Base-by-base conservation (phyloP, 1,284 basidiomycete species). In the Cystobasidium sp. region DNA sequence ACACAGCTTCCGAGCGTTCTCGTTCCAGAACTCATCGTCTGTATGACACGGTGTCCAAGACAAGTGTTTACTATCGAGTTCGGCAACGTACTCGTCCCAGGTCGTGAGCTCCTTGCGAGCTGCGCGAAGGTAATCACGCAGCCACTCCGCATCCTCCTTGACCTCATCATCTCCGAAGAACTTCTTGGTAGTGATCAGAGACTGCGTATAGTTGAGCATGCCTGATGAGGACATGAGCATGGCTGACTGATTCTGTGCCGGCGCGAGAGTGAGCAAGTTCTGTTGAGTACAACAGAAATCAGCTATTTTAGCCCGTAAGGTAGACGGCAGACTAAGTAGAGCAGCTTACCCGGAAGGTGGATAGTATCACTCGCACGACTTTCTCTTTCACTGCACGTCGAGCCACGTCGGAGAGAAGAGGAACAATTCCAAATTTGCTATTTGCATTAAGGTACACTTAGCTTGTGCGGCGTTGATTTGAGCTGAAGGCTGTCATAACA, bases 1-100 rank as follows among this genome's bases (percentile, higher is more conserved):
- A 78, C 92, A 91, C 64, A 97, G 83, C 81, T 89, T 93, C 6
- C 84, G 83, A 0, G 91, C 93, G 80, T 99, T 98, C 84, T 96
- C 93, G 80, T 92, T 93, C 96, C 96, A 99, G 84, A 99, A 99
- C 66, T 94, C 89, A 74, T 98, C 96, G 7, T 92, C 93, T 80
- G 94, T 92, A 81, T 99, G 97, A 20, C 94, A 92, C 6, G 96
- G 95, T 6, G 93, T 75, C 92, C 94, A 98, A 5, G 92, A 91
- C 14, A 99, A 84, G 81, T 94, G 92, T 1, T 95, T 95, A 0
- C 92, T 93, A 39, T 89, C 85, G 20, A 99, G 85, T 82, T 99
- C 96, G 0, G 93, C 94, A 7, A 88, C 88, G 81, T 98, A 99
- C 83, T 97, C 94, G 81, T 98, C 97, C 82, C 91, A 98, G 0